Base-by-base conservation (phyloP, 169 alveolate species). In the Babesia gibsoni region DNA sequence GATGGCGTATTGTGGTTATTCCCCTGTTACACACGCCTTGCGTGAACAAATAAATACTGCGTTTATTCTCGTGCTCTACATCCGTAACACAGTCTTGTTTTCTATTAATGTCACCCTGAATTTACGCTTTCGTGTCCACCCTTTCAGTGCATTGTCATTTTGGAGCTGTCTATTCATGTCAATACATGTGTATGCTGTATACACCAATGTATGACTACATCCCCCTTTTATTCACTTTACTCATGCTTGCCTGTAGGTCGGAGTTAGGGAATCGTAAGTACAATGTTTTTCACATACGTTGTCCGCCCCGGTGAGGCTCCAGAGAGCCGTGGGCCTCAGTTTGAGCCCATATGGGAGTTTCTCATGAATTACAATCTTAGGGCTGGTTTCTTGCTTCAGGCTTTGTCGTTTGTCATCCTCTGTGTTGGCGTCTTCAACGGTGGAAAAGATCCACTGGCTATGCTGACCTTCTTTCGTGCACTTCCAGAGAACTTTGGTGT, bases 301-400 rank as follows among this genome's bases (percentile, higher is more conserved):
- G 96, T 93, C 27, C 90, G 97, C 45, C 97, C 97, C 43, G 96
- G 97, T 20, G 97, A 93, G 89, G 97, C 97, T 39, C 97, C 97
- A 20, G 97, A 92, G 81, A 95, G 97, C 59, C 91, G 96, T 29
- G 94, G 95, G 14, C 97, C 97, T 20, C 97, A 93, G 72, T 91
- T 90, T 61, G 92, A 89, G 74, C 96, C 96, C 39, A 73, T 93
- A 58, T 93, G 94, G 93, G 94, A 89, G 67, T 90, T 91, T 39
- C 53, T 91, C 43, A 91, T 90, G 88, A 87, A 92, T 65, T 91
- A 82, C 84, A 91, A 93, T 80, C 90, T 93, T 8, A 83, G 96
- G 23, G 72, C 92, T 10, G 96, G 96, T 18, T 84, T 92, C 69
- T 70, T 88, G 41, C 66, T 87, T 39, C 95, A 91, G 53, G 67